A percentile compares a stretch with the other conserved stretches of the same genome.
Evolutionary conservation across 805 yeast species (phyloP).

Genomic region (Lachancea sp.): DNA sequence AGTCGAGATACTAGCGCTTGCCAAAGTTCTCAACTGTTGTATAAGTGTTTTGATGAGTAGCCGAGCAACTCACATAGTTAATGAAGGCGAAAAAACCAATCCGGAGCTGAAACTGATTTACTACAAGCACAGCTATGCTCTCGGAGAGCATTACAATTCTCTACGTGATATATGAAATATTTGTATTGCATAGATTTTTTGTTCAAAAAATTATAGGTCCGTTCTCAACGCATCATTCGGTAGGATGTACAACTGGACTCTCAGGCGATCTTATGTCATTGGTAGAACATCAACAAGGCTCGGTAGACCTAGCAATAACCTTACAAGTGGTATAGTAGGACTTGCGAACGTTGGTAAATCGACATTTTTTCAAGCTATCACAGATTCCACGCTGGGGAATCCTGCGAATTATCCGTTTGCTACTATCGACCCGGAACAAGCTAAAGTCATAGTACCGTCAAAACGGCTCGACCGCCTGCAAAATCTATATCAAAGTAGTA

Average conservation of each 20-base stretch:
- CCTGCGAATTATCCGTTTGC: constrained; percentile 99
- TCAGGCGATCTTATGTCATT: constrained; percentile 4
- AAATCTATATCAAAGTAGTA: constrained; percentile 52
- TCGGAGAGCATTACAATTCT: constrained; percentile 95
- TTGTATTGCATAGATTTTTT: background rate
- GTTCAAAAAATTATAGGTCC: background rate
- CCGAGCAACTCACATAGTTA: constrained; percentile 55
- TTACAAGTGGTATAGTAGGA: constrained; percentile 65
- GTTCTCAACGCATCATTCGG: background rate
- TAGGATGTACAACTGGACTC: background rate
- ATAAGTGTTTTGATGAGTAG: constrained; percentile 77
- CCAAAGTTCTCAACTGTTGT: constrained; percentile 64
- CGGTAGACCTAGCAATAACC: constrained; percentile 20
- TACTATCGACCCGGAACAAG: constrained; percentile 81
- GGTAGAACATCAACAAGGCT: background rate
- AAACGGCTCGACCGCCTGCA: constrained; percentile 50
- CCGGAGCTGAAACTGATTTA: constrained; percentile 66
- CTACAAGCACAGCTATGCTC: constrained; percentile 77
- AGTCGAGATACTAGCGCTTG: constrained; percentile 77
- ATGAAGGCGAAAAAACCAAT: constrained; percentile 45
- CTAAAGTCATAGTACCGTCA: constrained; percentile 66
- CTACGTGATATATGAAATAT: constrained; percentile 41
- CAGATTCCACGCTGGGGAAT: constrained; percentile 85
- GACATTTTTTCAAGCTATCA: constrained; percentile 94
- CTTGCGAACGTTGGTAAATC: constrained; percentile 85